Percentiles rank a stretch among this genome's conserved stretches.
Evolutionary conservation across 2,329 filamentous ascomycete genomes (phyloP).

Genomic region (Davidsoniella eucalypti): DNA sequence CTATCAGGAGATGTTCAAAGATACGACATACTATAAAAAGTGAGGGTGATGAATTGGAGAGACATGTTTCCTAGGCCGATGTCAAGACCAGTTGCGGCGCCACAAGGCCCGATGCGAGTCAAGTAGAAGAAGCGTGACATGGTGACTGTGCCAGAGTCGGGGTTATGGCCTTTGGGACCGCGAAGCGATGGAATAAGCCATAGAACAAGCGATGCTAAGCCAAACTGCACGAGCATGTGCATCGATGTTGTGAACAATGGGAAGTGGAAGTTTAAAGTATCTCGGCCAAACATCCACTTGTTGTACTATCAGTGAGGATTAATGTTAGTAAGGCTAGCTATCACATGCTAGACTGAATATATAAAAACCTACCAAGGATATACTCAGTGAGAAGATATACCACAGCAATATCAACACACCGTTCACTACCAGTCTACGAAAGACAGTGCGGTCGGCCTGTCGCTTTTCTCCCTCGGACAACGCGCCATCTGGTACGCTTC

Average conservation of each 20-base stretch:
- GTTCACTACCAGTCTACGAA: conserved; percentile 56
- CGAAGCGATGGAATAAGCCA: conserved; percentile 71
- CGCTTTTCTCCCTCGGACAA: conserved; percentile 58
- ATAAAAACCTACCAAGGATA: conserved; percentile 56
- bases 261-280: conserved; percentile 77
- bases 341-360: not conserved
- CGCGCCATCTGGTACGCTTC: conserved; percentile 17
- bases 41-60: conserved; percentile 87
- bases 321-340: conserved; percentile 16
- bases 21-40: conserved; percentile 63
- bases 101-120: conserved; percentile 80
- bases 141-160: conserved; percentile 35
- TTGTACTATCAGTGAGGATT: conserved; percentile 53
- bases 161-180: conserved; percentile 37
- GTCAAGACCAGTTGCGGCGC: conserved; percentile 81
- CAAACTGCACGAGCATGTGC: conserved; percentile 93
- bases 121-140: conserved; percentile 88
- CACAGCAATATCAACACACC: conserved; percentile 69
- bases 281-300: conserved; percentile 96
- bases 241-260: conserved; percentile 88
- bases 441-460: conserved; percentile 57
- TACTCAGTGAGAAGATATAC: conserved; percentile 83
- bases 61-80: conserved; percentile 94
- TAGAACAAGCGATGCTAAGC: conserved; percentile 59
- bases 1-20: too few species aligned